Percentiles rank a stretch among this genome's conserved stretches.
These are phyloP conservation scores for Cryomyces antarcticus DNA, from an alignment of 495 filamentous ascomycete genomes.

Conservation along the genomic window DNA sequence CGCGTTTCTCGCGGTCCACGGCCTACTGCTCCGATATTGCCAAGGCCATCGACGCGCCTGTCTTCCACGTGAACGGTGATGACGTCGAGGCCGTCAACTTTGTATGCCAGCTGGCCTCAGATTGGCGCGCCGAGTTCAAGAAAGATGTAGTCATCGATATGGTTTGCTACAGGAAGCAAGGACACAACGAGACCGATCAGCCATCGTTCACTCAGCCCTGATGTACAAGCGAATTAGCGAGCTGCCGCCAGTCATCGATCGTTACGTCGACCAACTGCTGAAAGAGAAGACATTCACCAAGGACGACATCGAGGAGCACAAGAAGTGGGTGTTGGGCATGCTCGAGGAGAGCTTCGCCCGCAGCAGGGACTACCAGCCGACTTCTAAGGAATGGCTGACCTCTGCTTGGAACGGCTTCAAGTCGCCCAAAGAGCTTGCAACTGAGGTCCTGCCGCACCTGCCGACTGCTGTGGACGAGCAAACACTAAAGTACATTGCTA, in stretches of 20 bases:
- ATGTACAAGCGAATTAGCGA: slow-evolving; percentile 95
- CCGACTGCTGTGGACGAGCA: slow-evolving; percentile 57
- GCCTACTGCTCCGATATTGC: slow-evolving; percentile 98
- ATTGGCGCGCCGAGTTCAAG: slow-evolving; percentile 97
- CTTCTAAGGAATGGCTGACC: slow-evolving; percentile 92
- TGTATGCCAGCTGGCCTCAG: slow-evolving; percentile 86
- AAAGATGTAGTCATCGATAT: slow-evolving; percentile 93
- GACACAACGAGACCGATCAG: slow-evolving; percentile 98
- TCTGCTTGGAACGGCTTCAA: slow-evolving; percentile 99
- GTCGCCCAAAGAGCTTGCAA: slow-evolving; percentile 90
- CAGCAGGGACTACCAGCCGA: slow-evolving; percentile 93
- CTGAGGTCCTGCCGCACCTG: slow-evolving; percentile 81
- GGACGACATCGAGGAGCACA: slow-evolving; percentile 96
- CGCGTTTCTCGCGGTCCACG: slow-evolving; percentile 87
- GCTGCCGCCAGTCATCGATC: slow-evolving; percentile 62
- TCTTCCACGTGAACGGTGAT: slow-evolving; percentile 98
- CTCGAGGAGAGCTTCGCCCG: slow-evolving; percentile 88
- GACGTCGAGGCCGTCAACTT: slow-evolving; percentile 97
- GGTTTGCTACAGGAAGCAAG: slow-evolving; percentile 96
- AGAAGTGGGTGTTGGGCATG: slow-evolving; percentile 99
- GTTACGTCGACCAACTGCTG: slow-evolving; percentile 74
- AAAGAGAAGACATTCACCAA: slow-evolving; percentile 86
- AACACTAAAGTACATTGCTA: slow-evolving; percentile 57
- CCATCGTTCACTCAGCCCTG: slow-evolving; percentile 97
- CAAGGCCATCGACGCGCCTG: slow-evolving; percentile 91